phyloP scores from a whole-genome alignment of 2,329 filamentous ascomycete species.

The Zarea fungicola region DNA sequence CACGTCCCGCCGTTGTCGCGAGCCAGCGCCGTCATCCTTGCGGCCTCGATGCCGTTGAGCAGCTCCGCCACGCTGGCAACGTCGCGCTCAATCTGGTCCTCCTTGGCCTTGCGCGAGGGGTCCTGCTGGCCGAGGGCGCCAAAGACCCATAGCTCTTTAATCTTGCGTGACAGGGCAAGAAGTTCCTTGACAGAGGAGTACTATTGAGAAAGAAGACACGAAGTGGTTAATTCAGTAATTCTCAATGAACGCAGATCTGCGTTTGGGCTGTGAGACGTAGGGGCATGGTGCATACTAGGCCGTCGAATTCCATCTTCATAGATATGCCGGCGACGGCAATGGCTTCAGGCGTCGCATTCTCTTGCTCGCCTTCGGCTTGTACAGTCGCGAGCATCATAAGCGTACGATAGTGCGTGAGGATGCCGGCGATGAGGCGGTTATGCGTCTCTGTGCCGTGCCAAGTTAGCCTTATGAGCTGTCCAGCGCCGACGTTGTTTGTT shows the following conservation, averaged over 20 bases:
- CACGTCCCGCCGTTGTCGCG: constrained; percentile 32
- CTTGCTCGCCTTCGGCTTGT: constrained; percentile 34
- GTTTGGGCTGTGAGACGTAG: neutral
- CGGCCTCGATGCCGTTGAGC: constrained; percentile 30
- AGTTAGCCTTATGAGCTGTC: neutral
- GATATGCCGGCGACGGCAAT: constrained; percentile 39
- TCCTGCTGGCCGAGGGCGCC: constrained; percentile 36
- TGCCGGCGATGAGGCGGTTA: constrained; percentile 40
- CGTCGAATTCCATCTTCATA: constrained; percentile 42
- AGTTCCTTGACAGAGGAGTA: constrained; percentile 41
- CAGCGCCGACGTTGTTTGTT: neutral
- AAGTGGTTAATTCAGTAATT: neutral
- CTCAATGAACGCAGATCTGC: neutral
- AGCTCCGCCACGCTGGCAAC: constrained; percentile 30
- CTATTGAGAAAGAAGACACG: constrained; percentile 17
- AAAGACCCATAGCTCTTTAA: constrained; percentile 44
- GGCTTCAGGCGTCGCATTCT: constrained; percentile 35
- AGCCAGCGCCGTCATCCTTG: constrained; percentile 30
- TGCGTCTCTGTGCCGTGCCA: constrained; percentile 31
- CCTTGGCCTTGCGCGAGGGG: constrained; percentile 29
- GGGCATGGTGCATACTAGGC: constrained; percentile 26
- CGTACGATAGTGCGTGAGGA: constrained; percentile 38
- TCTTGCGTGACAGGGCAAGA: constrained; percentile 36
- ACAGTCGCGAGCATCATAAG: constrained; percentile 40
- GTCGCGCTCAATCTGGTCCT: constrained; percentile 32